phyloP scores from a whole-genome alignment of 2,329 filamentous ascomycete genomes.

The Pestalotiopsis sp. region DNA sequence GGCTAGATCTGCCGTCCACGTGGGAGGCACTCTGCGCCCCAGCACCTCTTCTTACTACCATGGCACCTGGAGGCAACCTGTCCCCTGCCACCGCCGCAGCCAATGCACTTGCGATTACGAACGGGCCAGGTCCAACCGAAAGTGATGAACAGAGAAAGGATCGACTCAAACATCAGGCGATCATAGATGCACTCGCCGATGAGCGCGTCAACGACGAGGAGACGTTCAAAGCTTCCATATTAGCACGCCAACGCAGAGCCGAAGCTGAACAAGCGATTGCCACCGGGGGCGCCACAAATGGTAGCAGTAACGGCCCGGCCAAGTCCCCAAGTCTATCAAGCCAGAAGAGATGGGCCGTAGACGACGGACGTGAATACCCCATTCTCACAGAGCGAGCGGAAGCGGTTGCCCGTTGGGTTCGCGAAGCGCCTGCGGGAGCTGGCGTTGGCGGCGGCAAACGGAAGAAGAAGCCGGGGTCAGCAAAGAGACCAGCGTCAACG shows the following conservation, averaged over 20 bases:
- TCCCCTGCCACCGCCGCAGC: slow-evolving; percentile 32
- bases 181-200: slow-evolving; percentile 69
- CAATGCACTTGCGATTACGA: slow-evolving; percentile 39
- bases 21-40: slow-evolving; percentile 76
- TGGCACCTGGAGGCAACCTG: slow-evolving; percentile 22
- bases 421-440: slow-evolving; percentile 51
- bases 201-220: slow-evolving; percentile 70
- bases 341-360: slow-evolving; percentile 62
- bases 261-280: slow-evolving; percentile 51
- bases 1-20: slow-evolving; percentile 63
- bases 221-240: slow-evolving; percentile 64
- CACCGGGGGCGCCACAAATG: slow-evolving; percentile 23
- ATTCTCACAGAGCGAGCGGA: slow-evolving; percentile 72
- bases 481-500: slow-evolving; percentile 22
- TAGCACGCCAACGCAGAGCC: slow-evolving; percentile 60
- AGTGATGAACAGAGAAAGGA: slow-evolving; percentile 59
- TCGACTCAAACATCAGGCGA: slow-evolving; percentile 64
- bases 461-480: slow-evolving; percentile 32
- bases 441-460: slow-evolving; percentile 29
- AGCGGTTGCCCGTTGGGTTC: slow-evolving; percentile 71
- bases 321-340: slow-evolving; percentile 24
- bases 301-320: slow-evolving; percentile 1
- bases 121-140: slow-evolving; percentile 37
- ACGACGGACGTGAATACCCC: slow-evolving; percentile 70
- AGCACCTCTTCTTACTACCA: slow-evolving; percentile 49